phyloP scores from a whole-genome alignment of 495 filamentous ascomycete genomes.

The Xylaria venustula region DNA sequence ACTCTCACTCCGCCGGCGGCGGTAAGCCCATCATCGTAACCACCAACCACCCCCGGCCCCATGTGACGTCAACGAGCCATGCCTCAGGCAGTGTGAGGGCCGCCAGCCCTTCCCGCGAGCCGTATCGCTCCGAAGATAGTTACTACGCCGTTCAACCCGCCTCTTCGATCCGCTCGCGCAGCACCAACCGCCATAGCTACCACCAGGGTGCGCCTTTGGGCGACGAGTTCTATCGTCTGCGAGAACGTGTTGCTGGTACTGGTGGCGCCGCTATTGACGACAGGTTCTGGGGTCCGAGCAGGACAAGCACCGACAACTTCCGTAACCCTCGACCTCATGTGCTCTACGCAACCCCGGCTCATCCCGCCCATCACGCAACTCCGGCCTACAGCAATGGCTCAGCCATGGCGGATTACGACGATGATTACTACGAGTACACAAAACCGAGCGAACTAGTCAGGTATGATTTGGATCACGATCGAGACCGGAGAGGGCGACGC shows the following conservation, averaged over 20 bases:
- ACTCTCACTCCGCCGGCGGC: slow-evolving; percentile 29
- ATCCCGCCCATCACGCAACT: slow-evolving; percentile 23
- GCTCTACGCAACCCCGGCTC: slow-evolving; percentile 29
- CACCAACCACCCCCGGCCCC: slow-evolving; percentile 30
- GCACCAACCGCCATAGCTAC: slow-evolving; percentile 27
- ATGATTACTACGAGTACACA: slow-evolving; percentile 68
- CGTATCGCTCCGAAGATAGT: slow-evolving; percentile 50
- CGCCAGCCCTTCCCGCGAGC: slow-evolving; percentile 46
- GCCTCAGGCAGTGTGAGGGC: slow-evolving; percentile 32
- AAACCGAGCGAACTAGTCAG: slow-evolving; percentile 67
- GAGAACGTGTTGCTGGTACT: slow-evolving; percentile 35
- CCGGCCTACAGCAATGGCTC: slow-evolving; percentile 28
- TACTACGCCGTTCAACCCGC: slow-evolving; percentile 50
- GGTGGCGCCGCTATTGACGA: slow-evolving; percentile 24
- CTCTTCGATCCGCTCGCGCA: slow-evolving; percentile 43
- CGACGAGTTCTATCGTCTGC: slow-evolving; percentile 44
- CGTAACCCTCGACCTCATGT: slow-evolving; percentile 34
- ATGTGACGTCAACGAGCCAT: slow-evolving; percentile 25
- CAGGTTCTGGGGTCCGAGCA: slow-evolving; percentile 28
- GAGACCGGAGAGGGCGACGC: slow-evolving; percentile 43
- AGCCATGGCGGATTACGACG: slow-evolving; percentile 58
- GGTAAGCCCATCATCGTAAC: slow-evolving; percentile 50
- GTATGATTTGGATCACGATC: slow-evolving; percentile 56
- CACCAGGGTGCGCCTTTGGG: slow-evolving; percentile 36
- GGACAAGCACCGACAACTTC: slow-evolving; percentile 35